These are phyloP conservation scores for Fusarium secorum DNA, from an alignment of 2,329 filamentous ascomycete species.

Conservation along the genomic window DNA sequence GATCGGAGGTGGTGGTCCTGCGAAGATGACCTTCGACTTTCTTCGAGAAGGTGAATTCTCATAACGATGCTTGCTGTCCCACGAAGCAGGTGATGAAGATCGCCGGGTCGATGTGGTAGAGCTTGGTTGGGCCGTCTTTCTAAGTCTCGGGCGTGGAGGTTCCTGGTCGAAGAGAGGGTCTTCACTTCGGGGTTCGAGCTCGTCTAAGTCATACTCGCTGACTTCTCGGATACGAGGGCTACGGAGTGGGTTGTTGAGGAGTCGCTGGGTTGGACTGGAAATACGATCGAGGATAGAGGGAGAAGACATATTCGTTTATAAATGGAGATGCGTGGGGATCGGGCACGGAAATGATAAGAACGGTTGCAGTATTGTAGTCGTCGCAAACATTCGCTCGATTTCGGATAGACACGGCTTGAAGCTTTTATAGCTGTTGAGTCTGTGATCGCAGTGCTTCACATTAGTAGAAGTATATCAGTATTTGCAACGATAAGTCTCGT, in stretches of 20 bases:
- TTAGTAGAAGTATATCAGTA: neutral
- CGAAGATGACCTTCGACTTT: slow-evolving; percentile 51
- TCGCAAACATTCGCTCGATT: slow-evolving; percentile 16
- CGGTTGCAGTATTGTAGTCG: neutral
- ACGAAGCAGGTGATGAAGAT: slow-evolving; percentile 28
- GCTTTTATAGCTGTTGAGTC: neutral
- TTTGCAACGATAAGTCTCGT: no score
- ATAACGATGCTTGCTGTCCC: slow-evolving; percentile 41
- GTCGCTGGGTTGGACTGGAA: slow-evolving; percentile 34
- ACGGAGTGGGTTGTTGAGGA: slow-evolving; percentile 42
- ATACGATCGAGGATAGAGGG: slow-evolving; percentile 42
- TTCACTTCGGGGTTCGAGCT: slow-evolving; percentile 50
- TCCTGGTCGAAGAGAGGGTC: slow-evolving; percentile 38
- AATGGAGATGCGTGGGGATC: neutral
- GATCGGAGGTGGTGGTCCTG: slow-evolving; percentile 61
- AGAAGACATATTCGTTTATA: slow-evolving; percentile 38
- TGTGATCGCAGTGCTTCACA: neutral
- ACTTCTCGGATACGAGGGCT: slow-evolving; percentile 36
- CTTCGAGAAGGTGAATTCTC: slow-evolving; percentile 45
- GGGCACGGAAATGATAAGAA: neutral
- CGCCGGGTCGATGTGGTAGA: slow-evolving; percentile 7
- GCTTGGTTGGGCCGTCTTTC: slow-evolving; percentile 17
- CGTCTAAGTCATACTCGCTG: slow-evolving; percentile 50
- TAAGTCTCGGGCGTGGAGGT: slow-evolving; percentile 33
- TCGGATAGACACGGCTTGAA: slow-evolving; percentile 15